Evolutionary conservation across 768 basidiomycete species (phyloP).

Genomic region (Lactarius tabidus): DNA sequence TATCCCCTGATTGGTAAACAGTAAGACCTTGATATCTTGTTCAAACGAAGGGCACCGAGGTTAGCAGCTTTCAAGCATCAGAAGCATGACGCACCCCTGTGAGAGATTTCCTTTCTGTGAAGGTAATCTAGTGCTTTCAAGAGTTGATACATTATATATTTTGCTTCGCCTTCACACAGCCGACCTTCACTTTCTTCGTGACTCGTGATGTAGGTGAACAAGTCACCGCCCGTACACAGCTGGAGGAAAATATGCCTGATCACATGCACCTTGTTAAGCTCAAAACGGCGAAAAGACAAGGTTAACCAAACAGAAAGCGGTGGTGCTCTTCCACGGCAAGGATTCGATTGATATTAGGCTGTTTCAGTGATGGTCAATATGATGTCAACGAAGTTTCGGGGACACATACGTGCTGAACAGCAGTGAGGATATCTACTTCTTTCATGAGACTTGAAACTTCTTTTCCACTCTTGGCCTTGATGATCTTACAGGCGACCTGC

Average conservation of each 20-base stretch:
- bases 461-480: slow-evolving; percentile 56
- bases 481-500: slow-evolving; percentile 84
- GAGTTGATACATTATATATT: slow-evolving; percentile 80
- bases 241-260: slow-evolving; percentile 77
- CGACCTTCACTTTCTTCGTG: slow-evolving; percentile 46
- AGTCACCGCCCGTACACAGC: slow-evolving; percentile 79
- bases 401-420: slow-evolving; percentile 60
- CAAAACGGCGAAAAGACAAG: neutral
- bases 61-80: neutral
- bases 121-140: slow-evolving; percentile 68
- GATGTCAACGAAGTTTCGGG: neutral
- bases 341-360: slow-evolving; percentile 83
- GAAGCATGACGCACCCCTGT: slow-evolving; percentile 55
- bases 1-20: neutral
- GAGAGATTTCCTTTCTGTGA: slow-evolving; percentile 68
- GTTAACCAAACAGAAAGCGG: slow-evolving; percentile 49
- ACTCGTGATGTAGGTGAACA: slow-evolving; percentile 80
- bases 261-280: neutral
- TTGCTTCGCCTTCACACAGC: slow-evolving; percentile 75
- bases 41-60: neutral
- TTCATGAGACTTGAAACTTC: slow-evolving; percentile 66
- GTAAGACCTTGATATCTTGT: slow-evolving; percentile 59
- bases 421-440: slow-evolving; percentile 70
- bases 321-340: slow-evolving; percentile 62
- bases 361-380: neutral